Evolutionary conservation across 768 basidiomycete genomes (phyloP).

Genomic region (Wakefieldia striispora): DNA sequence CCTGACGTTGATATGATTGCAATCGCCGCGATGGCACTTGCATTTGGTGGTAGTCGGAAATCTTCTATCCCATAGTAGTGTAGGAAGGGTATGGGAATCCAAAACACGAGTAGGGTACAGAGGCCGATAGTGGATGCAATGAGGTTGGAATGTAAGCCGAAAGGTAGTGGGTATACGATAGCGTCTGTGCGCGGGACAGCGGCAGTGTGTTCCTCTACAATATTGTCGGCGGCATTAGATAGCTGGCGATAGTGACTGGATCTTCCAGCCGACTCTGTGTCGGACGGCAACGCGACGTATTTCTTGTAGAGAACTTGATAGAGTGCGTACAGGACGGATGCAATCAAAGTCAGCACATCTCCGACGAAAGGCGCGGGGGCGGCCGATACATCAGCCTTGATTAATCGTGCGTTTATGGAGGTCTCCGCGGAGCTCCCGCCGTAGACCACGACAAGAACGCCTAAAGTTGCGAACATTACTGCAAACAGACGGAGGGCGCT

Average conservation of each 20-base stretch:
- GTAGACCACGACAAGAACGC: conserved; percentile 80
- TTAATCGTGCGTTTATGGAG: conserved; percentile 15
- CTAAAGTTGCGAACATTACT: conserved; percentile 77
- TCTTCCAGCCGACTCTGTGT: conserved; percentile 49
- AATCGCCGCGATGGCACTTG: conserved; percentile 48
- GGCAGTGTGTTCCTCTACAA: conserved; percentile 19
- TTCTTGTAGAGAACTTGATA: conserved; percentile 88
- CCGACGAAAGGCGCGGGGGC: conserved; percentile 62
- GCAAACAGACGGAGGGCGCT: conserved; percentile 62
- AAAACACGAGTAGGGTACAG: conserved; percentile 67
- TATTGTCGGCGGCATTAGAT: conserved; percentile 35
- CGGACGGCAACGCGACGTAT: conserved; percentile 68
- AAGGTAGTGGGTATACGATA: conserved; percentile 60
- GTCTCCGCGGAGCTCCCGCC: conserved; percentile 50
- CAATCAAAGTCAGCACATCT: conserved; percentile 69
- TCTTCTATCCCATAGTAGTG: conserved; percentile 62
- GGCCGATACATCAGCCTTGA: background rate
- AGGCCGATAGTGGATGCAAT: conserved; percentile 80
- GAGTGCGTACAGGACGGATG: conserved; percentile 68
- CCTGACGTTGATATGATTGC: conserved; percentile 69
- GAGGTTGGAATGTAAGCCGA: conserved; percentile 83
- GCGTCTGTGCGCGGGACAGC: conserved; percentile 26
- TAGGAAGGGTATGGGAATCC: conserved; percentile 76
- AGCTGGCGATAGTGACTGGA: conserved; percentile 44
- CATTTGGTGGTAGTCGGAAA: conserved; percentile 62